Percentiles rank a stretch among this genome's conserved stretches.
Conservation (phyloP, 306 rosid species). For the Cyclanthera cordifolia region DNA sequence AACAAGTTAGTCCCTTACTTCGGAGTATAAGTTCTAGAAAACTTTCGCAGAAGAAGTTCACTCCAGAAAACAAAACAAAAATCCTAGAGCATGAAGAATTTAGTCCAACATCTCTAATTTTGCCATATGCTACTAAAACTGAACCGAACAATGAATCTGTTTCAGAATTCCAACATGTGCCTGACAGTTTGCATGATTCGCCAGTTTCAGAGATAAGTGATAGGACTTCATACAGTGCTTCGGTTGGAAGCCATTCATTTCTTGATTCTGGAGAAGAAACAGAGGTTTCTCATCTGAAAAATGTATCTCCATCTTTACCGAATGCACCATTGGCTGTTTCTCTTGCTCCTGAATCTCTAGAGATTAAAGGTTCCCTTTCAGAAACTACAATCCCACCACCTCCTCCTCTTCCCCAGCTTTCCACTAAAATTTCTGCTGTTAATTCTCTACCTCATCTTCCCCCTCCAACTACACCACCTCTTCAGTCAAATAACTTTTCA, state of each 20-base stretch:
- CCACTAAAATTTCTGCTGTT: constrained; percentile 12
- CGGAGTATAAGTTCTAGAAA: constrained; percentile 30
- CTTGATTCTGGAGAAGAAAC: constrained; percentile 3
- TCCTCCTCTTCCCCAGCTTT: constrained; percentile 19
- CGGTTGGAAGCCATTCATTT: constrained; percentile 2
- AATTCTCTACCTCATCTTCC: constrained; percentile 26
- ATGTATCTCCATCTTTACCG: constrained; percentile 14
- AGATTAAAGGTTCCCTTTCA: constrained; percentile 22
- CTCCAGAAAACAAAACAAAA: constrained; percentile 18
- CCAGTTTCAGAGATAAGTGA: constrained; percentile 6
- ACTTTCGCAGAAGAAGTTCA: constrained; percentile 18
- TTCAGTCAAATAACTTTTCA: constrained; percentile 17
- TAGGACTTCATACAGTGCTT: constrained; percentile 10
- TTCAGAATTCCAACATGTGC: neutral
- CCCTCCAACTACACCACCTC: constrained; percentile 21
- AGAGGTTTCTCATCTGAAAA: constrained; percentile 3
- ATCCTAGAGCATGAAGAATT: constrained; percentile 14
- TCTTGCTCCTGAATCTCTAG: constrained; percentile 20
- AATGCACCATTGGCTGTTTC: constrained; percentile 10
- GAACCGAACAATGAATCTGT: neutral
- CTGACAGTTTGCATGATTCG: neutral
- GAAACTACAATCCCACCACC: constrained; percentile 40
- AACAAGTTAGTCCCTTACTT: constrained; percentile 20
- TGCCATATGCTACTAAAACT: constrained; percentile 15
- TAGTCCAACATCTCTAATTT: constrained; percentile 26